Evolutionary conservation across 176 grass and related monocot species (phyloP), one percentile per base, ranked within the genome.

Genomic region (Pontederia paniculata): DNA sequence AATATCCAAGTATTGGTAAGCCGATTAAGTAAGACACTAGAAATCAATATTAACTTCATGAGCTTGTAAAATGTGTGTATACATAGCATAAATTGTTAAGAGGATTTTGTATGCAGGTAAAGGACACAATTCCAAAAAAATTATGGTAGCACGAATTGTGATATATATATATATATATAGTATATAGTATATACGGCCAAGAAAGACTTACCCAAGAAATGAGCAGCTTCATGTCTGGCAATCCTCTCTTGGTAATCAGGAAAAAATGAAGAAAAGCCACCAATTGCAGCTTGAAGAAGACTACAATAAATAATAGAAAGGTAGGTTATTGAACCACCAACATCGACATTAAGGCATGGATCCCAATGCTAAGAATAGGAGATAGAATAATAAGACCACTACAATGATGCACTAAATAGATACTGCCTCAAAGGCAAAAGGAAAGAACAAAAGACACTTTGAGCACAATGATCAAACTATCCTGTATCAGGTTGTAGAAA

Each of bases 191-290:
- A 6, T 37, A 6, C 28, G 28, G 28, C n/a, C 52, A 42, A 41
- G 12, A 16, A n/a, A 23, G 37, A 52, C 48, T 52, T 23, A 96
- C 85, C 74, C 47, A 97, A 44, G 71, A 97, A 90, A 58, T 97
- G 91, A 60, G 91, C 91, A 52, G 91, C 86, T 79, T 97, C 91
- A 69, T 96, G 90, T 43, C 77, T 83, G 62, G 85, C 74, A 74
- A 96, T 96, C 55, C 90, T 89, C 50, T 96, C 90, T 62, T 89
- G 85, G 58, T 96, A 96, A 62, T 96, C 85, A 64, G 85, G 90
- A 37, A 96, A 96, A 52, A 89, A 73, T 2, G 85, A 73, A 64
- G 90, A 96, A 62, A 96, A 89, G 1, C 75, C 76, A 57, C 73
- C 85, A 41, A 96, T 89, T 81, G 67, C 76, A 54, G 83, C 85